phyloP scores from a whole-genome alignment of 257 asterid species.

The Scutellaria baicalensis region DNA sequence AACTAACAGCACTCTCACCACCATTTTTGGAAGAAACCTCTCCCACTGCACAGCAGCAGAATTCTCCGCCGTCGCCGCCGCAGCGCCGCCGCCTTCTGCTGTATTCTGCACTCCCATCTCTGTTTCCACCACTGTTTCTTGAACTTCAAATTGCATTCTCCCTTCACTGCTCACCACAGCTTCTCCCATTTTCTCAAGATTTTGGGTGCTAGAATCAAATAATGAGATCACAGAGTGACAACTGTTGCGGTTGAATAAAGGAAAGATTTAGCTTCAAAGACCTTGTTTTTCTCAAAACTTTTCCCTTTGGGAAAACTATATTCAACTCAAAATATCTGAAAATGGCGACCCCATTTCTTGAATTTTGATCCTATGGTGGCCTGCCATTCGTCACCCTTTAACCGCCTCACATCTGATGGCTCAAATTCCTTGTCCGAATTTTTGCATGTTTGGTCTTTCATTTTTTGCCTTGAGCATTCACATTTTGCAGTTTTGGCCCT shows the following conservation, averaged over 20 bases:
- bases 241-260: conserved; percentile 7
- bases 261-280: neutral
- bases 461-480: neutral
- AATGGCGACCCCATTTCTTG: conserved; percentile 12
- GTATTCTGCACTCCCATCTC: conserved; percentile 4
- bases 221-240: neutral
- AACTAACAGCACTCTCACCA: conserved; percentile 71
- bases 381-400: conserved; percentile 1
- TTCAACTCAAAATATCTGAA: conserved; percentile 41
- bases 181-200: conserved; percentile 47
- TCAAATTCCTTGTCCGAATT: conserved; percentile 9
- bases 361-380: conserved; percentile 27
- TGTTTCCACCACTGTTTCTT: conserved; percentile 12
- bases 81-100: conserved; percentile 14
- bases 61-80: conserved; percentile 15
- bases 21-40: conserved; percentile 74
- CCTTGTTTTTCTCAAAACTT: neutral
- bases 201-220: neutral
- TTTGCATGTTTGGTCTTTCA: neutral
- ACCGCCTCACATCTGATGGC: conserved; percentile 59
- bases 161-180: conserved; percentile 46
- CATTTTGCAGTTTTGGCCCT: conserved; percentile 11
- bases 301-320: conserved; percentile 3
- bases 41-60: conserved; percentile 54
- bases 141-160: conserved; percentile 27